phyloP scores from a whole-genome alignment of 2,329 filamentous ascomycete species.

The Pezicula rhizophila region DNA sequence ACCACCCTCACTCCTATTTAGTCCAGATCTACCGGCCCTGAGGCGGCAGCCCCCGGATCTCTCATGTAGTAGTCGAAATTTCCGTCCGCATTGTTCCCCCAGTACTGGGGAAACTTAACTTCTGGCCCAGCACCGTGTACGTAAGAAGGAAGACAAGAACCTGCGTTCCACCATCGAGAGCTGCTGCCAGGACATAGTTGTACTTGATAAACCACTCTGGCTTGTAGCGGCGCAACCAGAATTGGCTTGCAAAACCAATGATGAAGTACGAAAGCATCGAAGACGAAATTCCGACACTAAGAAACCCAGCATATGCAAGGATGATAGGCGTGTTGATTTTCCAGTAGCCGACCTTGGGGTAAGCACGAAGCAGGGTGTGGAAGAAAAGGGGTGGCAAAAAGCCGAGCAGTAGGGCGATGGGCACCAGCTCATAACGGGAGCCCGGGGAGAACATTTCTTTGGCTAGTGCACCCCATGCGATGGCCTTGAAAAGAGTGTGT shows the following conservation, averaged over 20 bases:
- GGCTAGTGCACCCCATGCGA: constrained; percentile 71
- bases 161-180: constrained; percentile 63
- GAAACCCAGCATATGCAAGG: constrained; percentile 55
- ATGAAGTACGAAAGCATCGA: constrained; percentile 66
- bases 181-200: constrained; percentile 68
- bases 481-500: constrained; percentile 56
- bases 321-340: constrained; percentile 65
- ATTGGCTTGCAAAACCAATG: constrained; percentile 63
- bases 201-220: constrained; percentile 71
- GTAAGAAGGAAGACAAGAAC: constrained; percentile 61
- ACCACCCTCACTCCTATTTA: background rate
- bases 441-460: constrained; percentile 60
- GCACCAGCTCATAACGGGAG: constrained; percentile 56
- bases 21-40: too few relatives aligned
- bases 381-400: constrained; percentile 55
- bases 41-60: constrained; percentile 4
- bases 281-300: constrained; percentile 63
- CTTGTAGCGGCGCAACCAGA: constrained; percentile 56
- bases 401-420: constrained; percentile 70
- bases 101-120: constrained; percentile 53
- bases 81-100: constrained; percentile 41
- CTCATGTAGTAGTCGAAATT: constrained; percentile 9
- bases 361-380: constrained; percentile 47
- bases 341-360: constrained; percentile 53
- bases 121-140: constrained; percentile 47